phyloP scores from a whole-genome alignment of 495 filamentous ascomycete species.

The Chaetomium fimeti region DNA sequence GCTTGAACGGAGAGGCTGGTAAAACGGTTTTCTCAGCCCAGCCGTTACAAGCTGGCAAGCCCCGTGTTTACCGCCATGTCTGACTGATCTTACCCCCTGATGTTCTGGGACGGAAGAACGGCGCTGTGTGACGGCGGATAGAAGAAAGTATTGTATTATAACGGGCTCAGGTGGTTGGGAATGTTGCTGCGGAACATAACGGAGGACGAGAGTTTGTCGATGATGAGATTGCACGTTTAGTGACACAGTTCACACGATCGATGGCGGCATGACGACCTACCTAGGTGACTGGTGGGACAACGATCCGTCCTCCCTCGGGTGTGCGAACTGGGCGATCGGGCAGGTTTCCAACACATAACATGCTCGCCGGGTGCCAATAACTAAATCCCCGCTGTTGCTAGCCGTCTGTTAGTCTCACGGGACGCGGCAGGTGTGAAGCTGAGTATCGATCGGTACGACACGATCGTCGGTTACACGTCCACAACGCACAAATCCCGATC shows the following conservation, averaged over 20 bases:
- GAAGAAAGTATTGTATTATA: constrained; percentile 17
- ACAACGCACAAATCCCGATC: not conserved
- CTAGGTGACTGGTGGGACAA: not conserved
- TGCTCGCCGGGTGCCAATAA: not conserved
- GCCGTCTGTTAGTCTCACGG: not conserved
- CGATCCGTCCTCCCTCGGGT: not conserved
- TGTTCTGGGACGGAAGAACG: not conserved
- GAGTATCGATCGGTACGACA: not conserved
- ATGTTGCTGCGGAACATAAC: constrained; percentile 21
- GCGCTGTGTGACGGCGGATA: constrained; percentile 17
- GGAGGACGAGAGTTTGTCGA: not conserved
- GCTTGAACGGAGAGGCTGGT: too few relatives aligned
- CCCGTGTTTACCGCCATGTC: constrained; percentile 55
- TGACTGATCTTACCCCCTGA: constrained; percentile 2
- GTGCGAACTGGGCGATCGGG: not conserved
- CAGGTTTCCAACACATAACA: too few relatives aligned
- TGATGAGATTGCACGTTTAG: too few relatives aligned
- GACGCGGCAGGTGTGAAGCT: not conserved
- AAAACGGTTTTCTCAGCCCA: too few relatives aligned
- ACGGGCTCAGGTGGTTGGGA: constrained; percentile 20
- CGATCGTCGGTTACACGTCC: not conserved
- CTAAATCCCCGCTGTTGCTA: not conserved
- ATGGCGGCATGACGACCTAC: not conserved
- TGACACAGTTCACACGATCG: not conserved
- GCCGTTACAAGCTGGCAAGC: too few relatives aligned